phyloP scores from a whole-genome alignment of 306 rosid species.

The Quercus suber region DNA sequence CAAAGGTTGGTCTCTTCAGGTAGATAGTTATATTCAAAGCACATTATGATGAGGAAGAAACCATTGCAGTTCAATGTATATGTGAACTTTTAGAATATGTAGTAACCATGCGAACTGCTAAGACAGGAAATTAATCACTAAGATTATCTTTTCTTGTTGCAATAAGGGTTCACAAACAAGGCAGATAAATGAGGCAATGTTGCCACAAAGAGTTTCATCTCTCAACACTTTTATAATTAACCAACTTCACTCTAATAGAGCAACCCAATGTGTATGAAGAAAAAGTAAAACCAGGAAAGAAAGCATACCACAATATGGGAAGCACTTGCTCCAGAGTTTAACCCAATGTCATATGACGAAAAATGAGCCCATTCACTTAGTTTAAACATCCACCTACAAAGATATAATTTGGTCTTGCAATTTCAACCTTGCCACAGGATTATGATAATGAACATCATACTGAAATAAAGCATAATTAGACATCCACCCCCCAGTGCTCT shows the following conservation, averaged over 20 bases:
- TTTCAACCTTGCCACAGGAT: background rate
- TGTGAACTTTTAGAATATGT: background rate
- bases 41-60: too few species aligned
- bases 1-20: too few species aligned
- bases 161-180: background rate
- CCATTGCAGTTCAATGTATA: too few species aligned
- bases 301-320: constrained; percentile 76
- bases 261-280: background rate
- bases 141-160: background rate
- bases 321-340: constrained; percentile 88
- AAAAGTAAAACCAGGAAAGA: constrained; percentile 10
- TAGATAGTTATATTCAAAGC: too few species aligned
- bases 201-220: background rate
- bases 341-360: constrained; percentile 85
- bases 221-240: constrained; percentile 14
- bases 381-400: constrained; percentile 86
- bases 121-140: background rate
- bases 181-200: background rate
- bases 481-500: background rate
- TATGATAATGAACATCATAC: constrained; percentile 6
- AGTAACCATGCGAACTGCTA: background rate
- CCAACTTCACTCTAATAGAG: too few species aligned
- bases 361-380: constrained; percentile 95
- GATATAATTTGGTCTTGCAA: background rate
- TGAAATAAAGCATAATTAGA: constrained; percentile 3